These are phyloP conservation scores for Solanum acaule DNA, from an alignment of 257 asterid species.

Conservation along the genomic window DNA sequence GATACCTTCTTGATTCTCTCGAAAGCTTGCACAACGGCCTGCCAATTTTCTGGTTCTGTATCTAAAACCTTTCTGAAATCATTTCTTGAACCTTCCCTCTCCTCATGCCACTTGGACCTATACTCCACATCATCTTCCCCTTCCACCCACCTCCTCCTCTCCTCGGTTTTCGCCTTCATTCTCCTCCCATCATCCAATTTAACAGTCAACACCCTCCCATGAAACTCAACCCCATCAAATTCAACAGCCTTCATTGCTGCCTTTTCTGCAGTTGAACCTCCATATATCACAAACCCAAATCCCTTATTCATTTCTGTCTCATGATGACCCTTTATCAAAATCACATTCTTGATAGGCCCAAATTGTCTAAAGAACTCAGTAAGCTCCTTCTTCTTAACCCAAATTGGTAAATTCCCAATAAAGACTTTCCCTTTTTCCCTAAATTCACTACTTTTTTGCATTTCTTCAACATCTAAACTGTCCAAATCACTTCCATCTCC, in stretches of 20 bases:
- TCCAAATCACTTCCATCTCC: slow-evolving; percentile 15
- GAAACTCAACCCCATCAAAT: slow-evolving; percentile 94
- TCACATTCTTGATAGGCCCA: slow-evolving; percentile 77
- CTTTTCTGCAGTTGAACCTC: slow-evolving; percentile 61
- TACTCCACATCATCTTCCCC: slow-evolving; percentile 39
- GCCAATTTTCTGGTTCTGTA: slow-evolving; percentile 88
- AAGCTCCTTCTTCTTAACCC: slow-evolving; percentile 77
- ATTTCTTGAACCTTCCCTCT: slow-evolving; percentile 66
- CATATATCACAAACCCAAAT: slow-evolving; percentile 80
- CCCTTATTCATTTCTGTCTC: slow-evolving; percentile 86
- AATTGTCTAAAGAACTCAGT: slow-evolving; percentile 88
- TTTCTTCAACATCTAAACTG: slow-evolving; percentile 8
- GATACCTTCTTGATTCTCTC: slow-evolving; percentile 87
- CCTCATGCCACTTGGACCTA: slow-evolving; percentile 85
- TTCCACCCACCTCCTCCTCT: slow-evolving; percentile 47
- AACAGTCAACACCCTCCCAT: slow-evolving; percentile 81
- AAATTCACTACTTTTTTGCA: slow-evolving; percentile 18
- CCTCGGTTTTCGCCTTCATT: slow-evolving; percentile 31
- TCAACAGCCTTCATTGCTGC: slow-evolving; percentile 93
- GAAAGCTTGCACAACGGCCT: slow-evolving; percentile 72
- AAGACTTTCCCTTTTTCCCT: slow-evolving; percentile 83
- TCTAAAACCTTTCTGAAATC: slow-evolving; percentile 70
- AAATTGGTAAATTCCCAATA: slow-evolving; percentile 79
- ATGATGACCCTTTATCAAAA: slow-evolving; percentile 71
- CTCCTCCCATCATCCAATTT: slow-evolving; percentile 88